Evolutionary conservation across 768 basidiomycete species (phyloP).

Genomic region (Rhodotorula toruloides): DNA sequence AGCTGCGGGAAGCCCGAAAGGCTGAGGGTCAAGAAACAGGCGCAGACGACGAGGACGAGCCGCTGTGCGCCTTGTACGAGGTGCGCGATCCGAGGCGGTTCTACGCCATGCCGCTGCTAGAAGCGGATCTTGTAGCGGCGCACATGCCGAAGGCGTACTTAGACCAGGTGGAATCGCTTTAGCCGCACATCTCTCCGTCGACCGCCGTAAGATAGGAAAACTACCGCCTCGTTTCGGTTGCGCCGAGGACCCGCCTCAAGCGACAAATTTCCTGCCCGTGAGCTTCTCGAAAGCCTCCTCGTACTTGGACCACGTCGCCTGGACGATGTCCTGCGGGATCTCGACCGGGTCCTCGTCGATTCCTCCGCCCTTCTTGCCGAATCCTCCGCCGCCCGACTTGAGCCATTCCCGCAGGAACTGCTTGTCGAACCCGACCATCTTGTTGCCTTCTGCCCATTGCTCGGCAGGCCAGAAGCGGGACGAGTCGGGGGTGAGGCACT

Average conservation of each 20-base stretch:
- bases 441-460: conserved; percentile 64
- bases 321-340: conserved; percentile 68
- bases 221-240: too few relatives aligned
- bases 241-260: too few relatives aligned
- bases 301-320: conserved; percentile 73
- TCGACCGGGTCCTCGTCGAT: conserved; percentile 68
- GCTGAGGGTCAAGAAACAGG: neutral
- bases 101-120: conserved; percentile 13
- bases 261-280: conserved; percentile 44
- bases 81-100: conserved; percentile 14
- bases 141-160: conserved; percentile 30
- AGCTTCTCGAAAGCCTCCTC: conserved; percentile 58
- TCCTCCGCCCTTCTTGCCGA: conserved; percentile 53
- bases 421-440: conserved; percentile 92
- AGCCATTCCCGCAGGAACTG: conserved; percentile 93
- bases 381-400: conserved; percentile 57
- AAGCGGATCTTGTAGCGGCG: neutral
- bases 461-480: conserved; percentile 90
- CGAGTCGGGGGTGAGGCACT: conserved; percentile 94
- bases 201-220: too few relatives aligned
- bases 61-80: conserved; percentile 18
- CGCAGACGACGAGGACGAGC: neutral
- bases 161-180: conserved; percentile 18
- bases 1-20: neutral
- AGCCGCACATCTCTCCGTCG: too few relatives aligned